Percentiles rank a stretch among this genome's conserved stretches.
Evolutionary conservation across 352 stramenopile species (phyloP).

Genomic region (Pythium guiyangense): DNA sequence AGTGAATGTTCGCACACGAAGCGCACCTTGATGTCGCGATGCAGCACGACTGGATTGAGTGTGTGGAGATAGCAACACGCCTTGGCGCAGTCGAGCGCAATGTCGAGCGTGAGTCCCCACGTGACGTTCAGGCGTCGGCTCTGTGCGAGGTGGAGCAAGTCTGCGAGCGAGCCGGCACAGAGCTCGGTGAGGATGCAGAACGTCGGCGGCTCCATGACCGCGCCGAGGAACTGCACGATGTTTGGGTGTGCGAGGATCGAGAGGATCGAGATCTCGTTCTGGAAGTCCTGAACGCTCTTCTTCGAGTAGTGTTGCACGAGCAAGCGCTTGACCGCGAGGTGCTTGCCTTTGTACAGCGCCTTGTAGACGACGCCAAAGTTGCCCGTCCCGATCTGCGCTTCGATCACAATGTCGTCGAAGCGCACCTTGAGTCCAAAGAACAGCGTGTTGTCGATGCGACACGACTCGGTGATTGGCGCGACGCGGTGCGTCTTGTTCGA

Average conservation of each 20-base stretch:
- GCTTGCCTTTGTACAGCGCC: slow-evolving; percentile 68
- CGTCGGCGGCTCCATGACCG: slow-evolving; percentile 60
- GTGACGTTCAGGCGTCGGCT: slow-evolving; percentile 66
- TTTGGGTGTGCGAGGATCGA: slow-evolving; percentile 71
- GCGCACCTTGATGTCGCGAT: slow-evolving; percentile 67
- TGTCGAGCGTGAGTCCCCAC: slow-evolving; percentile 67
- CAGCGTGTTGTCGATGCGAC: slow-evolving; percentile 42
- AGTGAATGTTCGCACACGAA: not conserved
- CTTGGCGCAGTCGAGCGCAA: slow-evolving; percentile 60
- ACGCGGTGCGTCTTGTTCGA: slow-evolving; percentile 63
- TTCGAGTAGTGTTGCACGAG: slow-evolving; percentile 46
- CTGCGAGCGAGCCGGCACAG: slow-evolving; percentile 59
- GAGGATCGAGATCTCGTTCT: slow-evolving; percentile 82
- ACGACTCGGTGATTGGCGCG: slow-evolving; percentile 51
- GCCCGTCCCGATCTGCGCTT: slow-evolving; percentile 59
- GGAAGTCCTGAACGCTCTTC: slow-evolving; percentile 67
- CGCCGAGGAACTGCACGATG: slow-evolving; percentile 80
- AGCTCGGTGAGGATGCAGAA: slow-evolving; percentile 74
- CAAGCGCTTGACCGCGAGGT: slow-evolving; percentile 64
- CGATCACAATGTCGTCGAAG: slow-evolving; percentile 63
- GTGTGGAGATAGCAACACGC: slow-evolving; percentile 64
- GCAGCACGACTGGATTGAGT: slow-evolving; percentile 52
- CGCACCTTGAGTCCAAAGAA: slow-evolving; percentile 69
- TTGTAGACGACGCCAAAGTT: slow-evolving; percentile 84
- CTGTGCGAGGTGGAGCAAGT: slow-evolving; percentile 64